Base-by-base conservation (phyloP, 1,284 basidiomycete species). In the Microbotryum intermedium region DNA sequence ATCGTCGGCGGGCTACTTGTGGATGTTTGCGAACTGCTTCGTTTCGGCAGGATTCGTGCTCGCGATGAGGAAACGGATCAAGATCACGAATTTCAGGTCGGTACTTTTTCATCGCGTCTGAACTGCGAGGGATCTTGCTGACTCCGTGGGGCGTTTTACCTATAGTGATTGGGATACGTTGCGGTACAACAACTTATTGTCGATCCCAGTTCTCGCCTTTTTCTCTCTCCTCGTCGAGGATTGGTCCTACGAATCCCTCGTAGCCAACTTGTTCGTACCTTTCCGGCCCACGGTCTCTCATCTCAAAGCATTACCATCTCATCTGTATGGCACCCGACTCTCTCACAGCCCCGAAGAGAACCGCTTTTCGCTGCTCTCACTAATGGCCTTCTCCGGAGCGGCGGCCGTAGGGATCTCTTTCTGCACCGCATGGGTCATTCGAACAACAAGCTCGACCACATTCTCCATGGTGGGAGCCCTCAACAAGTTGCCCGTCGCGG, bases 401-500 rank as follows among this genome's bases (percentile, higher is more conserved):
- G 93, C 90, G 9, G 95, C 95, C 11, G 94, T 97, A 34, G 89
- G 91, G 57, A 99, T 99, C 72, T 94, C 91, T 34, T 99, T 94
- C 76, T 93, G 91, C 7, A 98, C 95, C 16, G 95, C 95, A 11
- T 98, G 95, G 95, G 98, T 95, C 75, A 86, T 99, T 48, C 85
- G 95, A 50, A 86, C 86, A 28, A 97, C 94, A 29, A 92, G 89
- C 65, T 97, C 92, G 68, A 98, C 95, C 48, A 99, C 95, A 9
- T 99, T 97, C 77, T 92, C 88, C 84, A 98, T 99, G 95, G 93
- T 97, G 55, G 95, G 95, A 9, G 95, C 95, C 0, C 77, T 99
- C 69, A 99, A 99, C 80, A 99, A 99, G 78, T 82, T 98, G 18
- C 95, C 95, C 21, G 89, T 99, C 43, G 95, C 95, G 9, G 91